Conservation (phyloP, 116 monocot genomes). For the Trichopus zeylanicus region DNA sequence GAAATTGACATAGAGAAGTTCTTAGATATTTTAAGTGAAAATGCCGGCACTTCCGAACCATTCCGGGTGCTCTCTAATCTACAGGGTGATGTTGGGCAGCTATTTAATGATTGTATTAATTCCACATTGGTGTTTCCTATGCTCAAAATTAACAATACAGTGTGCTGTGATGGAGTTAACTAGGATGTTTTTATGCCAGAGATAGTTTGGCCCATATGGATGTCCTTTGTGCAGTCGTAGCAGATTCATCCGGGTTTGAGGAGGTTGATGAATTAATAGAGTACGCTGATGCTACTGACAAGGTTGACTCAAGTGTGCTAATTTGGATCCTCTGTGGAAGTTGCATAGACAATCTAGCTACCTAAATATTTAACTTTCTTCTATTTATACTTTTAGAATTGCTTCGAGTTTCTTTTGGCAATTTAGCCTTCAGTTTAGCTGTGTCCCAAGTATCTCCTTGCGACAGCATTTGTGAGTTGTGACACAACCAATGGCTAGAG, state of each 20-base stretch:
- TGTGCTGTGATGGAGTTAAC: slow-evolving; percentile 29
- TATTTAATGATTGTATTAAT: slow-evolving; percentile 14
- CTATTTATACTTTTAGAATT: too few relatives aligned
- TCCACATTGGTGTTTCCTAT: slow-evolving; percentile 8
- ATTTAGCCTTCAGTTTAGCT: too few relatives aligned
- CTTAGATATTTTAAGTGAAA: slow-evolving; percentile 18
- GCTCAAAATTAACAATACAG: slow-evolving; percentile 5
- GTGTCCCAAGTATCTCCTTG: too few relatives aligned
- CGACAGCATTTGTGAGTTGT: too few relatives aligned
- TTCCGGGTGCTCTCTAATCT: slow-evolving; percentile 6
- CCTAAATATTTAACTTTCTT: too few relatives aligned
- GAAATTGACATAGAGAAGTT: slow-evolving; percentile 24
- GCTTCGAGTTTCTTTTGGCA: too few relatives aligned
- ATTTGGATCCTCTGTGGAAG: slow-evolving; percentile 1
- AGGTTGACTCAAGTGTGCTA: slow-evolving; percentile 16
- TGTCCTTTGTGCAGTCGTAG: slow-evolving; percentile 14
- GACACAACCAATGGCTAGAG: too few relatives aligned
- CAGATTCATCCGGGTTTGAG: slow-evolving; percentile 19
- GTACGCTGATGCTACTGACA: slow-evolving; percentile 51
- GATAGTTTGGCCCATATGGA: slow-evolving; percentile 11
- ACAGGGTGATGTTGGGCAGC: slow-evolving; percentile 9
- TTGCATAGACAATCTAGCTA: too few relatives aligned
- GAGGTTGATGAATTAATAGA: slow-evolving; percentile 43
- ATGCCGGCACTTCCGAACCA: not conserved
- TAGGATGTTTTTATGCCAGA: not conserved